phyloP scores from a whole-genome alignment of 192 early-diverging fungal genomes.

The Linderina pennispora region DNA sequence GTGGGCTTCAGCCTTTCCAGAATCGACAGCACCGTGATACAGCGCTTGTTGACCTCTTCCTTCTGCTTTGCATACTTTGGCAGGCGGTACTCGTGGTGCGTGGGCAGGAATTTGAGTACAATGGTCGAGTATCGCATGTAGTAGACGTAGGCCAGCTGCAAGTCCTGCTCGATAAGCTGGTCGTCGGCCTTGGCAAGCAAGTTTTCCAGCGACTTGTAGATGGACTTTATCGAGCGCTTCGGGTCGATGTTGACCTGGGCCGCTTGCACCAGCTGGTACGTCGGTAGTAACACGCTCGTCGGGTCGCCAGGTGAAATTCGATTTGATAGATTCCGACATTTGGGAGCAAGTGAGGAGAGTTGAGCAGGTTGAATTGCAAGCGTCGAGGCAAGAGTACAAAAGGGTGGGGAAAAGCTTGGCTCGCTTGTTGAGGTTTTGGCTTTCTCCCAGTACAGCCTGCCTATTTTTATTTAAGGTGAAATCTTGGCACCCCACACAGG shows the following conservation, averaged over 20 bases:
- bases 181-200: constrained; percentile 39
- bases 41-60: constrained; percentile 34
- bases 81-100: constrained; percentile 50
- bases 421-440: no score
- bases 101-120: constrained; percentile 52
- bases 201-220: constrained; percentile 36
- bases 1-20: constrained; percentile 54
- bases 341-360: no score
- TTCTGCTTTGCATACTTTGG: constrained; percentile 42
- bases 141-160: constrained; percentile 62
- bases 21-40: constrained; percentile 49
- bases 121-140: constrained; percentile 65
- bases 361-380: no score
- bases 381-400: no score
- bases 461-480: no score
- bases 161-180: constrained; percentile 60
- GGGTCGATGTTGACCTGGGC: constrained; percentile 29
- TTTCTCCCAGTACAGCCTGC: no score
- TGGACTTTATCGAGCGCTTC: constrained; percentile 28
- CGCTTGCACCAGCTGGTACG: constrained; percentile 31
- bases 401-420: no score
- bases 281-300: constrained; percentile 38
- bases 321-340: no score
- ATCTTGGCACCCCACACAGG: no score
- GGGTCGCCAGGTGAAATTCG: constrained; percentile 16